Evolutionary conservation across 2,329 filamentous ascomycete genomes (phyloP).

Genomic region (Ophiocordyceps australis): DNA sequence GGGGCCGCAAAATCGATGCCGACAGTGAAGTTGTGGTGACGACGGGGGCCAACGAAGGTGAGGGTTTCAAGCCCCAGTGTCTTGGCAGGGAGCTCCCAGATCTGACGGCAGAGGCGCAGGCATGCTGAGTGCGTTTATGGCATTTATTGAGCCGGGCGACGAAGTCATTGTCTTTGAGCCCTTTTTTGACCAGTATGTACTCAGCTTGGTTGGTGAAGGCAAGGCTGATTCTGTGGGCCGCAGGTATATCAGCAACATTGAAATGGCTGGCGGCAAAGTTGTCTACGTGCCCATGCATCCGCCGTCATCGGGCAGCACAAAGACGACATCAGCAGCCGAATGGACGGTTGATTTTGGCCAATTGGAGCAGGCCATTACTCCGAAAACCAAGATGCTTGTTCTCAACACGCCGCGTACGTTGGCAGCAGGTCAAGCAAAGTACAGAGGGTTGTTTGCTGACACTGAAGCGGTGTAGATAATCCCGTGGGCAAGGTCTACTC

Average conservation of each 20-base stretch:
- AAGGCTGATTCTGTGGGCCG: neutral
- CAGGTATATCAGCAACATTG: slow-evolving; percentile 79
- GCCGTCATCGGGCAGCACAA: slow-evolving; percentile 57
- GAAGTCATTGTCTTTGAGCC: slow-evolving; percentile 98
- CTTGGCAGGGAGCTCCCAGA: no score
- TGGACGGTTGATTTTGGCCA: slow-evolving; percentile 79
- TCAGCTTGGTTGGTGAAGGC: no score
- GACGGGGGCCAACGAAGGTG: slow-evolving; percentile 67
- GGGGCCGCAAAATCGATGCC: slow-evolving; percentile 65
- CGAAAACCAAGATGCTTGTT: slow-evolving; percentile 91
- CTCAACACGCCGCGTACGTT: slow-evolving; percentile 49
- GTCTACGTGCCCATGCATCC: slow-evolving; percentile 92
- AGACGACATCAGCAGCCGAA: slow-evolving; percentile 70
- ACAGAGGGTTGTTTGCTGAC: neutral
- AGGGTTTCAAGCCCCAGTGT: slow-evolving; percentile 1
- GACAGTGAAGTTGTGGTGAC: slow-evolving; percentile 92
- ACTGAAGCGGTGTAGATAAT: slow-evolving; percentile 42
- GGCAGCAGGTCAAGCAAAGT: no score
- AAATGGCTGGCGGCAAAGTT: slow-evolving; percentile 92
- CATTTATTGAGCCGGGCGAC: slow-evolving; percentile 81
- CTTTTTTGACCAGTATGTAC: slow-evolving; percentile 75
- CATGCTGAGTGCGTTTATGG: slow-evolving; percentile 97
- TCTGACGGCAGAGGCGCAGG: slow-evolving; percentile 12
- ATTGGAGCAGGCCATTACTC: slow-evolving; percentile 64
- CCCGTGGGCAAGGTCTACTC: slow-evolving; percentile 94